phyloP scores from a whole-genome alignment of 257 asterid genomes.

The Solanum appendiculatum region DNA sequence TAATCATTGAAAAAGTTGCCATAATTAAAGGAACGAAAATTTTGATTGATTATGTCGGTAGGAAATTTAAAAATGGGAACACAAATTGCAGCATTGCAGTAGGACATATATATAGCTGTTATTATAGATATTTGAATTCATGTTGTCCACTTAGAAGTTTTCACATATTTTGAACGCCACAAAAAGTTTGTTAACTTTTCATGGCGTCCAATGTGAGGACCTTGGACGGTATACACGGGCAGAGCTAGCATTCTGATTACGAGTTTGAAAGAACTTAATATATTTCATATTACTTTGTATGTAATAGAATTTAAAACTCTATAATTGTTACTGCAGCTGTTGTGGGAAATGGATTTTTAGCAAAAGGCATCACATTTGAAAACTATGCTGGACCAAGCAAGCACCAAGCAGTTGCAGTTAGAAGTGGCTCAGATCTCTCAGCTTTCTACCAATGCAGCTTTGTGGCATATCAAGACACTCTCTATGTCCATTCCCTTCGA shows the following conservation, averaged over 20 bases:
- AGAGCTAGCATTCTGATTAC: not conserved
- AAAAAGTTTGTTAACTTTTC: not conserved
- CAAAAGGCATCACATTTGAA: conserved; percentile 76
- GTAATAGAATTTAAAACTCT: not conserved
- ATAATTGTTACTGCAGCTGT: conserved; percentile 38
- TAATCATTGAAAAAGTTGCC: not conserved
- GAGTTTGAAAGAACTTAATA: not conserved
- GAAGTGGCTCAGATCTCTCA: conserved; percentile 84
- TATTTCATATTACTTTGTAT: no score
- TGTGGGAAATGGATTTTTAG: conserved; percentile 76
- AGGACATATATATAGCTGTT: not conserved
- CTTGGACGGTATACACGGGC: not conserved
- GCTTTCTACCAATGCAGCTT: conserved; percentile 85
- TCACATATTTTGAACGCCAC: not conserved
- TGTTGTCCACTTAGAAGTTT: not conserved
- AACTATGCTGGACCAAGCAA: conserved; percentile 93
- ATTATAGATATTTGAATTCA: not conserved
- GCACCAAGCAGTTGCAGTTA: conserved; percentile 92
- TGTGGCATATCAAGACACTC: conserved; percentile 92
- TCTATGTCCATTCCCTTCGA: conserved; percentile 85
- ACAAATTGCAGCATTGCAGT: not conserved
- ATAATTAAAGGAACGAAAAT: not conserved
- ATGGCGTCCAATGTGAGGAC: not conserved
- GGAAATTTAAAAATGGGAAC: not conserved
- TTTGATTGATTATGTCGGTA: not conserved